Base-by-base conservation (phyloP, 345 rosid genomes). In the Hibiscus syriacus region DNA sequence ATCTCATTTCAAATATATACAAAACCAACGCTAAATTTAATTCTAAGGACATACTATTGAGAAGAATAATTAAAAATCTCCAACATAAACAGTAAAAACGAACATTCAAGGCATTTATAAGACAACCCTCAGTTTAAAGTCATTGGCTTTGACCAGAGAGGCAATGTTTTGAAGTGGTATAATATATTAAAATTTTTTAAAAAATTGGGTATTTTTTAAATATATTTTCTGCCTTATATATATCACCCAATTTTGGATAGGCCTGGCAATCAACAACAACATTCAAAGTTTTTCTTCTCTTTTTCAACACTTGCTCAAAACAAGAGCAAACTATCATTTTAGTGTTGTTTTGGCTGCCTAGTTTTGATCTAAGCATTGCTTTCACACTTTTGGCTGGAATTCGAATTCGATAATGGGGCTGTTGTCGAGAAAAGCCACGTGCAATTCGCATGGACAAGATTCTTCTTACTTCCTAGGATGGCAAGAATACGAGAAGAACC, bases 391-490 rank as follows among this genome's bases (percentile, higher is more conserved):
- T 26, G 23, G 45, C 20, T 3, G 12, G 26, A 50, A 50, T 19
- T 50, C 20, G 26, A 50, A 50, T 19, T 50, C 20, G 55, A 50
- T 50, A 17, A 36, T 85, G 96, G 70, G 77, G 74, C 49, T 79
- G 66, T 76, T 87, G 77, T 90, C 96, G 17, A 71, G 64, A 70
- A 90, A 85, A 87, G 92, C 79, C 64, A 81, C 78, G 69, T 81
- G 88, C 70, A 87, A 87, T 53, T 77, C 83, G 73, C 92, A 90
- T 34, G 92, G 91, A n/a, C 92, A 90, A 78, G 89, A 87, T 81
- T 90, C 96, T 38, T 85, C 92, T 45, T 90, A 87, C 75, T 90
- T 90, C 79, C 63, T 85, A 20, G 96, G 96, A 50, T 90, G 96
- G 92, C 76, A 87, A 65, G 92, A 87, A 66, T 87, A 87, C 57